These are phyloP conservation scores for Coelastrella sp. DNA, from an alignment of 139 green algal species.

Conservation along the genomic window DNA sequence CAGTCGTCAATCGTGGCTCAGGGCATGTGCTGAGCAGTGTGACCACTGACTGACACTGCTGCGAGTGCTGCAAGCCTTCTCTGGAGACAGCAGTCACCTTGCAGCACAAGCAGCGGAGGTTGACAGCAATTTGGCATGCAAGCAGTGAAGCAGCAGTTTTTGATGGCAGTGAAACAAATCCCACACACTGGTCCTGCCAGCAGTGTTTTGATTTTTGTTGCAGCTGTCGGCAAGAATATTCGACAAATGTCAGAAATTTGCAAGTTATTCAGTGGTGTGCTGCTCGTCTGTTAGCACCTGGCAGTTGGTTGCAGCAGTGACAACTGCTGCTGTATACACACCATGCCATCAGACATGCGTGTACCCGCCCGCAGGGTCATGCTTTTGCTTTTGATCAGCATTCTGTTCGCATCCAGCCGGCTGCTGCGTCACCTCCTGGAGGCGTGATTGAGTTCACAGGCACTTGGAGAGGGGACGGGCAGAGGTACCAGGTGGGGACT, in stretches of 20 bases:
- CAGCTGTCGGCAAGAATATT: no score
- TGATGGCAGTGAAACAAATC: no score
- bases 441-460: slow-evolving; percentile 45
- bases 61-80: background rate
- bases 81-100: background rate
- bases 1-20: no score
- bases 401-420: slow-evolving; percentile 35
- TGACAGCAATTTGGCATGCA: no score
- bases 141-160: no score
- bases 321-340: no score
- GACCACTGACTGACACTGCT: background rate
- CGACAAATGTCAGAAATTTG: no score
- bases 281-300: background rate
- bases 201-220: no score
- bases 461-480: slow-evolving; percentile 31
- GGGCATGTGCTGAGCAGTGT: background rate
- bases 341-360: background rate
- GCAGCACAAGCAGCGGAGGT: no score
- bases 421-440: background rate
- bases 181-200: no score
- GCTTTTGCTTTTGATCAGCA: slow-evolving; percentile 54
- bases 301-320: no score
- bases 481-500: slow-evolving; percentile 46
- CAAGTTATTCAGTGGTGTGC: background rate
- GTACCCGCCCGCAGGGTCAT: slow-evolving; percentile 33